Percentiles rank a stretch among this genome's conserved stretches.
Evolutionary conservation across 805 yeast genomes (phyloP).

Genomic region (Candida ponderosae): DNA sequence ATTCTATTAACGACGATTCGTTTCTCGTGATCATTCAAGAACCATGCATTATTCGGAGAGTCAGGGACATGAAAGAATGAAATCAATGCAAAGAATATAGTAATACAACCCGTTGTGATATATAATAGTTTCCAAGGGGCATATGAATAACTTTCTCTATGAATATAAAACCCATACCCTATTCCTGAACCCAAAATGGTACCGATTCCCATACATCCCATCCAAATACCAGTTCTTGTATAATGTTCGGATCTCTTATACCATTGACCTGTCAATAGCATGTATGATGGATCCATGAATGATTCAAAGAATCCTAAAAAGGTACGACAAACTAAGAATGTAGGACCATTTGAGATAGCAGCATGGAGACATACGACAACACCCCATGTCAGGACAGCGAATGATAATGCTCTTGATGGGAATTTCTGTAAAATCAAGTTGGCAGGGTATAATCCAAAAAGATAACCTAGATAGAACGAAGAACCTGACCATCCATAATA

Average conservation of each 20-base stretch:
- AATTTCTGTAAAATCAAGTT: constrained; percentile 30
- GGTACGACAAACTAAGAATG: constrained; percentile 33
- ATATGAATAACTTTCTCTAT: constrained; percentile 24
- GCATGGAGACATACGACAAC: constrained; percentile 24
- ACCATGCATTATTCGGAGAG: constrained; percentile 32
- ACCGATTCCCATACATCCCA: constrained; percentile 35
- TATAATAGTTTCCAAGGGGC: constrained; percentile 45
- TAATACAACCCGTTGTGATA: constrained; percentile 43
- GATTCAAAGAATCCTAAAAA: constrained; percentile 36
- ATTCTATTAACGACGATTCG: constrained; percentile 32
- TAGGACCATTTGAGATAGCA: constrained; percentile 26
- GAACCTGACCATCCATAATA: constrained; percentile 37
- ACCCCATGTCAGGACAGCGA: constrained; percentile 31
- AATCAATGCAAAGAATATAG: constrained; percentile 35
- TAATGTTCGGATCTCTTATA: constrained; percentile 31
- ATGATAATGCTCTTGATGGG: constrained; percentile 31
- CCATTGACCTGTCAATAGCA: constrained; percentile 39
- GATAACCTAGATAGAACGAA: constrained; percentile 38
- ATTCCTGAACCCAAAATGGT: constrained; percentile 37
- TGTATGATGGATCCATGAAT: constrained; percentile 36
- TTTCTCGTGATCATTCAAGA: constrained; percentile 30
- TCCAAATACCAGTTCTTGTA: constrained; percentile 32
- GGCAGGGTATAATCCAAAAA: constrained; percentile 39
- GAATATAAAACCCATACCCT: constrained; percentile 35
- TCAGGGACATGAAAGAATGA: constrained; percentile 37